phyloP scores from a whole-genome alignment of 176 grass and related monocot genomes.

The Melocanna baccifera region DNA sequence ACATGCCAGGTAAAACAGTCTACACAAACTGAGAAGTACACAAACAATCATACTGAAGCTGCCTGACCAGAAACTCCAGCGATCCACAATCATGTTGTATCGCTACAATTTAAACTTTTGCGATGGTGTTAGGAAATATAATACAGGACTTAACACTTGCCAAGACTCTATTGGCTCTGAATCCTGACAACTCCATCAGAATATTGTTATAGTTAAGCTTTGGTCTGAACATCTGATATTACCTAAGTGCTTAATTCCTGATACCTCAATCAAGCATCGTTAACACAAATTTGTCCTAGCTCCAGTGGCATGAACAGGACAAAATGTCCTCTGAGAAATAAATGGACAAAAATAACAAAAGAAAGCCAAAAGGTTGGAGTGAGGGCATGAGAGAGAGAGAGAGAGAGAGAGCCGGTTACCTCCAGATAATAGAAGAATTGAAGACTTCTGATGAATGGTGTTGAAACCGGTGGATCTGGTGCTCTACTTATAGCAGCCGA shows the following conservation, averaged over 20 bases:
- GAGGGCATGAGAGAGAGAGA: not conserved
- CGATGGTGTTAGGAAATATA: not conserved
- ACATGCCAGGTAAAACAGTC: not conserved
- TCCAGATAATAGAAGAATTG: constrained; percentile 7
- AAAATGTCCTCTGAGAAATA: not conserved
- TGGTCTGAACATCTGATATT: constrained; percentile 11
- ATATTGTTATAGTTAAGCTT: not conserved
- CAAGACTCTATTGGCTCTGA: not conserved
- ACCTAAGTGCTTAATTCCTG: not conserved
- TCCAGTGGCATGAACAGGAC: not conserved
- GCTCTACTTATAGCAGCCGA: constrained; percentile 38
- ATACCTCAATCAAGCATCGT: not conserved
- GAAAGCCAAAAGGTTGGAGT: not conserved
- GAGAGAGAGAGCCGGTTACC: not conserved
- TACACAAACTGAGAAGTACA: not conserved
- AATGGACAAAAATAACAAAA: not conserved
- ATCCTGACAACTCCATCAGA: not conserved
- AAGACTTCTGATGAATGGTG: constrained; percentile 29
- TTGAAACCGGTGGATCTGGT: not conserved
- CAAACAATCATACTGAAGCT: not conserved
- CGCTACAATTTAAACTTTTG: not conserved
- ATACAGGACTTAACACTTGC: not conserved
- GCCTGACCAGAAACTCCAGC: not conserved
- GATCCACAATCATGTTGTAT: not conserved
- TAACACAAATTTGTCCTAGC: not conserved